Evolutionary conservation across 2,329 filamentous ascomycete species (phyloP).

Genomic region (Beauveria scarabaeidicola): DNA sequence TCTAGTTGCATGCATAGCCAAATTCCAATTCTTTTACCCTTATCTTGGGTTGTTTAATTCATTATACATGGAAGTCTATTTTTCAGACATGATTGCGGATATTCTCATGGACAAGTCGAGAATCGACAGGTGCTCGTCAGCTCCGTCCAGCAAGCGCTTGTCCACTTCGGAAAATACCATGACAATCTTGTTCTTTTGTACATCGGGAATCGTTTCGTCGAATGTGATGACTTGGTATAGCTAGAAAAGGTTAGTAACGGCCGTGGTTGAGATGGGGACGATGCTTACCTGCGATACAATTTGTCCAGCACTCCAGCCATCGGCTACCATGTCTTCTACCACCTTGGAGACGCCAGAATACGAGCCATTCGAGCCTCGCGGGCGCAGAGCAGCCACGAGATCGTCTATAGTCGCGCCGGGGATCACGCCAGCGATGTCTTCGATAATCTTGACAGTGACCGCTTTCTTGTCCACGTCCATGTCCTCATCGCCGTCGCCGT

Average conservation of each 20-base stretch:
- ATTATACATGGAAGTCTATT: slow-evolving; percentile 16
- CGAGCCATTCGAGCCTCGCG: slow-evolving; percentile 51
- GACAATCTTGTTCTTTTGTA: slow-evolving; percentile 85
- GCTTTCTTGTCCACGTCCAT: slow-evolving; percentile 52
- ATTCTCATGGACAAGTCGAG: slow-evolving; percentile 78
- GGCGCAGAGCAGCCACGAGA: slow-evolving; percentile 69
- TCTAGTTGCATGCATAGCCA: slow-evolving; percentile 1
- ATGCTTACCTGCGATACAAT: slow-evolving; percentile 64
- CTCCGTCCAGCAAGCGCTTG: slow-evolving; percentile 87
- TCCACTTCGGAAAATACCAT: slow-evolving; percentile 88
- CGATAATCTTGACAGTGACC: slow-evolving; percentile 71
- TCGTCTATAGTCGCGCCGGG: slow-evolving; percentile 63
- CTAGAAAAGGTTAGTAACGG: slow-evolving; percentile 29
- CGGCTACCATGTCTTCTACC: slow-evolving; percentile 85
- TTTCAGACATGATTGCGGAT: slow-evolving; percentile 57
- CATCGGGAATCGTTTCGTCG: slow-evolving; percentile 74
- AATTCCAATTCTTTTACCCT: slow-evolving; percentile 1
- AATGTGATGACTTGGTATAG: slow-evolving; percentile 76
- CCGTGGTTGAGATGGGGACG: neutral
- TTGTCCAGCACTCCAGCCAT: slow-evolving; percentile 94
- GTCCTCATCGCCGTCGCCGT: slow-evolving; percentile 46
- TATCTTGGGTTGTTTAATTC: neutral
- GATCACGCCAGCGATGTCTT: slow-evolving; percentile 95
- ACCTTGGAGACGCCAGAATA: slow-evolving; percentile 71
- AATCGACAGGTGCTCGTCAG: slow-evolving; percentile 89